Conservation (phyloP, 1,139 yeast genomes). For the Neolecta irregularis region DNA sequence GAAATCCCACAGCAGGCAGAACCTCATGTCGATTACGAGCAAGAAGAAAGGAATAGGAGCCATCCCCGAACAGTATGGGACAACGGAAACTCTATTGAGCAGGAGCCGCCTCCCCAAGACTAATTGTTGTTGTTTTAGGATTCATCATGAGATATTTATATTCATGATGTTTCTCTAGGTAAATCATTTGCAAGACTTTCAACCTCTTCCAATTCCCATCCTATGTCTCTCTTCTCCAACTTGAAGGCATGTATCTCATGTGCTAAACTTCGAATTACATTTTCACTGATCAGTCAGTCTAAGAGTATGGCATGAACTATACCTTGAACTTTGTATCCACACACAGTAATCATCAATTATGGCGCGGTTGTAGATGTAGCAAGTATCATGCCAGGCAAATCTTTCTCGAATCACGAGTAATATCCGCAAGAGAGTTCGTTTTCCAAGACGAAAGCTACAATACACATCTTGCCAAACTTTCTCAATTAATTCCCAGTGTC, state of each 20-base stretch:
- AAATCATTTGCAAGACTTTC: constrained; percentile 20
- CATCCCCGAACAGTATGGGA: constrained; percentile 3
- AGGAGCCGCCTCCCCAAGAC: constrained; percentile 1
- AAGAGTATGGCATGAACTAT: background rate
- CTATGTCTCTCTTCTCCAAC: constrained; percentile 20
- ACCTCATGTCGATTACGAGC: background rate
- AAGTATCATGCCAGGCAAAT: constrained; percentile 76
- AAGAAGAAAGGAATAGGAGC: background rate
- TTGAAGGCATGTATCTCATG: constrained; percentile 38
- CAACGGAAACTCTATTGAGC: constrained; percentile 5
- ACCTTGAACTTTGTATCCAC: constrained; percentile 47
- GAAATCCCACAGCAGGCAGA: background rate
- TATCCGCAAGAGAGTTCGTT: constrained; percentile 43
- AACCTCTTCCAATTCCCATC: constrained; percentile 20
- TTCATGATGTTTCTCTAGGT: background rate
- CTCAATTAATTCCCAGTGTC: constrained; percentile 45
- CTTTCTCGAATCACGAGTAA: constrained; percentile 49
- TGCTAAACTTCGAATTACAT: constrained; percentile 44
- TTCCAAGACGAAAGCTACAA: constrained; percentile 50
- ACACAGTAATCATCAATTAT: constrained; percentile 67
- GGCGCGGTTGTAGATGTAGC: constrained; percentile 69
- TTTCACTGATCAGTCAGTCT: constrained; percentile 21
- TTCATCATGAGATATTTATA: background rate
- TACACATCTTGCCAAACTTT: constrained; percentile 69
- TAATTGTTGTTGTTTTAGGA: background rate